Base-by-base conservation (phyloP, 1,284 basidiomycete species). In the Bondarzewia mesenterica region DNA sequence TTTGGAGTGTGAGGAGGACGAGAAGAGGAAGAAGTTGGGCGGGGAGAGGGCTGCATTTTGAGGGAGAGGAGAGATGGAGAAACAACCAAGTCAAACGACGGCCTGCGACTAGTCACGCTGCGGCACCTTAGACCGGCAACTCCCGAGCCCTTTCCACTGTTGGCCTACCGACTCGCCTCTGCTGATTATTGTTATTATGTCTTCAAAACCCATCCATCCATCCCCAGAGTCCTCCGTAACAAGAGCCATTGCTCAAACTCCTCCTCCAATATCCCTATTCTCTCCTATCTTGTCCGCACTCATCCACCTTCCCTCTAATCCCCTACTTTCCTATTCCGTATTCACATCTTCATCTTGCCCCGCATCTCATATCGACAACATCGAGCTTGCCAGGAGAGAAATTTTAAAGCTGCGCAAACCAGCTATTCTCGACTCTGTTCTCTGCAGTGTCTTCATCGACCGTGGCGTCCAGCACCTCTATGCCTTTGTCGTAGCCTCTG, bases 11-110 rank as follows among this genome's bases (percentile, higher is more conserved):
- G 64, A 39, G 74, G 65, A 15, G 75, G 76, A 49, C 77, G 73
- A 44, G 78, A 77, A 40, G 77, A 77, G 14, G 78, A 73, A 49
- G 78, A 78, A 45, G 78, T 69, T 49, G 81, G 77, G 59, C 81
- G 71, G 47, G 80, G 75, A 12, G 58, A 52, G 41, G 66, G 57
- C 56, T 65, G 66, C 63, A 66, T 69, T 60, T 61, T 53, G 37
- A 46, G 32, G 39, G 27, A 18, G 50, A 46, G 22, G 39, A 22
- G 45, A 27, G 38, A 37, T 40, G 37, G 45, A 44, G 43, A 50
- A 39, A 4, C 38, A 42, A 36, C 16, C 43, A 49, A 45, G 36
- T 35, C 23, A 10, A 35, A 42, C 18, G 51, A 49, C 22, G 14
- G 21, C 20, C 15, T 26, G 3, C 21, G 5, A 7, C n/a, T 27